These are phyloP conservation scores for Lichtheimia corymbifera DNA, from an alignment of 371 early-diverging fungal genomes.

Conservation along the genomic window DNA sequence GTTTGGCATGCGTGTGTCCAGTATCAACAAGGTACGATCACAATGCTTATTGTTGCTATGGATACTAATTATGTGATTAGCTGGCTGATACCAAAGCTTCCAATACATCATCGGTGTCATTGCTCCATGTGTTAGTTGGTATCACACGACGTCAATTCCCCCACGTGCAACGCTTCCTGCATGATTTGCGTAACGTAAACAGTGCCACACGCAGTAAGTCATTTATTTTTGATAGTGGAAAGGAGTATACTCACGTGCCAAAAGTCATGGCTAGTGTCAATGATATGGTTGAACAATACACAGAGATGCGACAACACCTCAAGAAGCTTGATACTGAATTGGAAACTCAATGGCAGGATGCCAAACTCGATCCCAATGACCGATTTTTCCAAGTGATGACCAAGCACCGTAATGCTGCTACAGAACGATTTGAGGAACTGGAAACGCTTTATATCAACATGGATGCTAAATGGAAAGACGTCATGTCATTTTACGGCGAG, in stretches of 20 bases:
- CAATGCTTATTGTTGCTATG: neutral
- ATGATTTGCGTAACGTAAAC: constrained; percentile 41
- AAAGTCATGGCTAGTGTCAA: constrained; percentile 28
- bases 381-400: constrained; percentile 39
- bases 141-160: constrained; percentile 54
- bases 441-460: constrained; percentile 45
- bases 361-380: constrained; percentile 24
- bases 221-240: constrained; percentile 1
- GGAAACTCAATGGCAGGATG: constrained; percentile 19
- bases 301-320: constrained; percentile 24
- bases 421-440: constrained; percentile 38
- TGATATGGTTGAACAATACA: constrained; percentile 31
- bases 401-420: constrained; percentile 31
- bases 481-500: constrained; percentile 38
- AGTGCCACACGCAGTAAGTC: constrained; percentile 43
- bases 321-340: constrained; percentile 21
- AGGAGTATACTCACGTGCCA: neutral
- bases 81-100: constrained; percentile 56
- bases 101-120: constrained; percentile 32
- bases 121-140: constrained; percentile 51
- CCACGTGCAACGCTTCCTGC: constrained; percentile 32
- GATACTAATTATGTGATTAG: constrained; percentile 19
- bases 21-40: constrained; percentile 50
- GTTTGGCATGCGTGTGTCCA: constrained; percentile 55
- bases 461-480: constrained; percentile 48